Conservation (phyloP, 805 yeast species). For the Candida pseudoglaebosa region DNA sequence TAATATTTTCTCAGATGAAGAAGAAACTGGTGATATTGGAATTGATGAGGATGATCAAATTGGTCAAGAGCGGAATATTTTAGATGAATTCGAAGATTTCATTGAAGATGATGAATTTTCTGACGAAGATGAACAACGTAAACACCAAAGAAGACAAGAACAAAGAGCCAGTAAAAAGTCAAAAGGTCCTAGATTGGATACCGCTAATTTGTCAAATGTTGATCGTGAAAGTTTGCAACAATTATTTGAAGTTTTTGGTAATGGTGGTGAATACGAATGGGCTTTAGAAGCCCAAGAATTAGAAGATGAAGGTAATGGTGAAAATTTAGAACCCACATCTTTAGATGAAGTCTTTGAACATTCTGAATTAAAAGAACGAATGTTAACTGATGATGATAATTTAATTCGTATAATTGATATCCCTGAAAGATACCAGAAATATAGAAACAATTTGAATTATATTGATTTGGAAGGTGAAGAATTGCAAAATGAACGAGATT, state of each 20-base stretch:
- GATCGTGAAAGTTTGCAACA: constrained; percentile 92
- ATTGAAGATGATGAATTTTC: constrained; percentile 96
- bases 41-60: constrained; percentile 26
- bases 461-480: constrained; percentile 70
- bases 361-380: constrained; percentile 82
- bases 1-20: constrained; percentile 66
- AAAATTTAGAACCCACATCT: constrained; percentile 54
- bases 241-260: constrained; percentile 92
- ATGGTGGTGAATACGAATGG: constrained; percentile 97
- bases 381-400: constrained; percentile 91
- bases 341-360: constrained; percentile 92
- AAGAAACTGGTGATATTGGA: constrained; percentile 19
- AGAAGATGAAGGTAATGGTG: constrained; percentile 51
- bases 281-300: constrained; percentile 86
- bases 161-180: constrained; percentile 22
- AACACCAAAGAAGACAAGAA: constrained; percentile 28
- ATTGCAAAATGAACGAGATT: constrained; percentile 65
- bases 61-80: constrained; percentile 29
- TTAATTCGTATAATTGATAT: constrained; percentile 78
- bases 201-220: constrained; percentile 56
- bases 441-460: constrained; percentile 62
- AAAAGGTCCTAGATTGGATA: constrained; percentile 46
- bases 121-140: constrained; percentile 67
- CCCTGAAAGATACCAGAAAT: constrained; percentile 87
- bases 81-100: constrained; percentile 93